Evolutionary conservation across 306 rosid genomes (phyloP).

Genomic region (Dalbergia cultrata): DNA sequence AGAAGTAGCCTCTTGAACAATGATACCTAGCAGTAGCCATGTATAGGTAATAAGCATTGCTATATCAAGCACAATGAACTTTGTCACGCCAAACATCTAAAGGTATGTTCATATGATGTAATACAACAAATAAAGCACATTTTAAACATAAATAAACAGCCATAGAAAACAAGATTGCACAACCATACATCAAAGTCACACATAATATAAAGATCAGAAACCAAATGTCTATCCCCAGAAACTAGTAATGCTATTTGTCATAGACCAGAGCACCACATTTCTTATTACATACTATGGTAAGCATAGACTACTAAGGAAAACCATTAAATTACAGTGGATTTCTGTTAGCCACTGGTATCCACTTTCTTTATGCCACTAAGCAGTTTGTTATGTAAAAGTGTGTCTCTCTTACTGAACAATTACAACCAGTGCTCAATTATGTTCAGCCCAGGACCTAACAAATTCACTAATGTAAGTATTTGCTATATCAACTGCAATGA

Average conservation of each 20-base stretch:
- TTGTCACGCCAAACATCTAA: conserved; percentile 34
- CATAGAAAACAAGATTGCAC: neutral
- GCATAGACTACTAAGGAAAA: too few species aligned
- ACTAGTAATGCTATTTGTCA: too few species aligned
- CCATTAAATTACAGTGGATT: too few species aligned
- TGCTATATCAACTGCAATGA: conserved; percentile 4
- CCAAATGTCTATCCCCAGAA: neutral
- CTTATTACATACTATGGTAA: too few species aligned
- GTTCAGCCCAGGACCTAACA: too few species aligned
- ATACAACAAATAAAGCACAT: conserved; percentile 10
- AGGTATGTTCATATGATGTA: neutral
- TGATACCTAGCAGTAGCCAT: conserved; percentile 71
- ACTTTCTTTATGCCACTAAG: too few species aligned
- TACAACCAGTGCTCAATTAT: too few species aligned
- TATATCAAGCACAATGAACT: conserved; percentile 4
- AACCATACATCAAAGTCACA: neutral
- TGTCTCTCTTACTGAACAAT: too few species aligned
- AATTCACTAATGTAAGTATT: too few species aligned
- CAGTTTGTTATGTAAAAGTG: too few species aligned
- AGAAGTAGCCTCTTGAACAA: conserved; percentile 93
- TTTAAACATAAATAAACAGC: neutral
- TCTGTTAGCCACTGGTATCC: too few species aligned
- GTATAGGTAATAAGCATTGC: conserved; percentile 35
- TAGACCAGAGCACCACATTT: too few species aligned
- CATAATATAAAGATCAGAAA: neutral